A percentile compares a stretch with the other conserved stretches of the same genome.
phyloP scores from a whole-genome alignment of 2,329 filamentous ascomycete genomes.

The Fusarium siculi region DNA sequence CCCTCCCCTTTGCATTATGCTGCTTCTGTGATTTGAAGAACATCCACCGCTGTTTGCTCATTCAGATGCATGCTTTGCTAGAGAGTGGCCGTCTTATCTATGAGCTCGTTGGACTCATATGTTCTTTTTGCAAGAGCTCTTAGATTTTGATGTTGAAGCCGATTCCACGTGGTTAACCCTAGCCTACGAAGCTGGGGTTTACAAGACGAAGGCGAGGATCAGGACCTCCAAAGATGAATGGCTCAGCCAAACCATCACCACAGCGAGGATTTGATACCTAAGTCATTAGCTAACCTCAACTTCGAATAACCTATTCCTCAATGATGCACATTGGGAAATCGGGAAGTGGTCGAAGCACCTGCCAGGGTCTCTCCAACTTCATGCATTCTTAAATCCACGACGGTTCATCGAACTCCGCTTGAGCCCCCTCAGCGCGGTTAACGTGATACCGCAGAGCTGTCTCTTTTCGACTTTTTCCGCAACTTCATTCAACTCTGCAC shows the following conservation, averaged over 20 bases:
- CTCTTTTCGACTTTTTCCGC: no score
- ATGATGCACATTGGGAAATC: neutral
- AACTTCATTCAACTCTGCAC: neutral
- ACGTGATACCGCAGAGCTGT: neutral
- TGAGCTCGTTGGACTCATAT: neutral
- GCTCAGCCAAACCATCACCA: neutral
- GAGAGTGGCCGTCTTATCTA: no score
- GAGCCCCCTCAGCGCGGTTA: neutral
- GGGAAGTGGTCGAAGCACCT: neutral
- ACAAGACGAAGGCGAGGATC: neutral
- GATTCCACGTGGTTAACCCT: neutral
- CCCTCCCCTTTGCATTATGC: no score
- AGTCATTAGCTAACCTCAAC: neutral
- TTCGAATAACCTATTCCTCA: neutral
- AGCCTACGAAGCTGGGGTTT: neutral
- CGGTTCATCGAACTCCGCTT: neutral
- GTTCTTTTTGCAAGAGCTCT: neutral
- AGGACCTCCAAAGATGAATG: neutral
- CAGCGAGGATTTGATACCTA: neutral
- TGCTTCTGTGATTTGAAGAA: no score
- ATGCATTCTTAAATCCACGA: neutral
- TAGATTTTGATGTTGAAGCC: neutral
- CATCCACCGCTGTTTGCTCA: no score
- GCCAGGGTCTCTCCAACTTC: neutral
- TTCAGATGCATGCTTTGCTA: no score